Evolutionary conservation across 208 protist genomes (phyloP).

Genomic region (Leishmania aethiopica): DNA sequence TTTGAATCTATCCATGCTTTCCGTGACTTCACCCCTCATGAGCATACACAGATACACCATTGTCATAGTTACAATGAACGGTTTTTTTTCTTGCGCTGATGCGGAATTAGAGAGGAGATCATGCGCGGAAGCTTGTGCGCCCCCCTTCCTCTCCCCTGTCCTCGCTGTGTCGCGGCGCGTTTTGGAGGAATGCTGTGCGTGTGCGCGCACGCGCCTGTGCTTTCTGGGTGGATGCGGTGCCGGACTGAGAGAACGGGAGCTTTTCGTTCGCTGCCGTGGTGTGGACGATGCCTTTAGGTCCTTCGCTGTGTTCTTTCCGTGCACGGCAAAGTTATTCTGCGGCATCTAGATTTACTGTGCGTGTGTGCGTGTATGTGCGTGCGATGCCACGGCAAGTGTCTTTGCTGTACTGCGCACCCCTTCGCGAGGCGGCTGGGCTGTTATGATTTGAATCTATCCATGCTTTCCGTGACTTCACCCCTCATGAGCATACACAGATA

Average conservation of each 20-base stretch:
- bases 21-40: slow-evolving; percentile 26
- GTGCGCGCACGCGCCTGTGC: neutral
- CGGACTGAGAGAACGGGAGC: neutral
- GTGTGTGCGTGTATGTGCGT: slow-evolving; percentile 11
- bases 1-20: slow-evolving; percentile 36
- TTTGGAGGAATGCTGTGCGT: neutral
- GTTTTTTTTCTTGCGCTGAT: neutral
- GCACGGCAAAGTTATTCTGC: slow-evolving; percentile 30
- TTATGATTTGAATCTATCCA: slow-evolving; percentile 33
- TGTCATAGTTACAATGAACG: slow-evolving; percentile 32
- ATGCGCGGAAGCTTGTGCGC: neutral
- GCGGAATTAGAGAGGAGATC: neutral
- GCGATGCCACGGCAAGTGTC: neutral
- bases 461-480: slow-evolving; percentile 31
- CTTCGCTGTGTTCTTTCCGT: slow-evolving; percentile 17
- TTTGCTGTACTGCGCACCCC: neutral
- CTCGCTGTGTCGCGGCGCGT: neutral
- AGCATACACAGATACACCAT: slow-evolving; percentile 32
- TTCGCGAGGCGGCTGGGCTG: neutral
- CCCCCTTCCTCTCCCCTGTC: neutral
- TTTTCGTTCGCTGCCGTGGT: neutral
- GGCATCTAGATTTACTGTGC: slow-evolving; percentile 27
- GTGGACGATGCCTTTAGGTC: slow-evolving; percentile 34
- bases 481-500: slow-evolving; percentile 33
- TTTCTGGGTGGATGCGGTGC: neutral